phyloP scores from a whole-genome alignment of 148 eudicot genomes.

The Rhododendron griersonianum region DNA sequence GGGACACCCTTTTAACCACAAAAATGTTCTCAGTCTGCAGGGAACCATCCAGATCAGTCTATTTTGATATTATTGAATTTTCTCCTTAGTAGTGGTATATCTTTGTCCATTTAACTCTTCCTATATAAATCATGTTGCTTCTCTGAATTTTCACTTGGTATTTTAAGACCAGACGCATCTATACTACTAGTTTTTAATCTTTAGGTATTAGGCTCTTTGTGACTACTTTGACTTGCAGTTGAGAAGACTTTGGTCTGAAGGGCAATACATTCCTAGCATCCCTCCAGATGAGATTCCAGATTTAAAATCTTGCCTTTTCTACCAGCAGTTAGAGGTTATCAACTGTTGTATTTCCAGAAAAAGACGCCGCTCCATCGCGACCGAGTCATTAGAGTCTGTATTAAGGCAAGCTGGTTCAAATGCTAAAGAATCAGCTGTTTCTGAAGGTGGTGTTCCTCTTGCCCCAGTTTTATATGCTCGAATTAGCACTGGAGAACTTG shows the following conservation, averaged over 20 bases:
- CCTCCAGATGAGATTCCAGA: slow-evolving; percentile 76
- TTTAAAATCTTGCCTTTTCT: slow-evolving; percentile 72
- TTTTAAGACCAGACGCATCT: neutral
- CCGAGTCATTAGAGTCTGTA: slow-evolving; percentile 58
- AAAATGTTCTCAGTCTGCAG: neutral
- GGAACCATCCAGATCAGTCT: neutral
- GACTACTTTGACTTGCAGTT: slow-evolving; percentile 48
- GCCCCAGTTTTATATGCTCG: slow-evolving; percentile 54
- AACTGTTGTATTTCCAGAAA: slow-evolving; percentile 93
- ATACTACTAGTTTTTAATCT: neutral
- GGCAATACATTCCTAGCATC: slow-evolving; percentile 78
- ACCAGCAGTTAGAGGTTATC: slow-evolving; percentile 93
- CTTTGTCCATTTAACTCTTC: neutral
- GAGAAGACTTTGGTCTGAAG: slow-evolving; percentile 88
- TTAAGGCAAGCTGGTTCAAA: slow-evolving; percentile 39
- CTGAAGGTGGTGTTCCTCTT: slow-evolving; percentile 30
- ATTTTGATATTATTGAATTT: neutral
- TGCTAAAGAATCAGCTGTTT: slow-evolving; percentile 41
- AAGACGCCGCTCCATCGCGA: slow-evolving; percentile 55
- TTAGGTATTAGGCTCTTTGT: slow-evolving; percentile 5
- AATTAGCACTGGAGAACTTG: slow-evolving; percentile 59
- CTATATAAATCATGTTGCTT: neutral
- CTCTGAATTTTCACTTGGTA: neutral
- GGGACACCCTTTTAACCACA: neutral
- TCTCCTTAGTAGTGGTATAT: neutral